Evolutionary conservation across 805 yeast genomes (phyloP).

Genomic region (Myxozyma neotropica): DNA sequence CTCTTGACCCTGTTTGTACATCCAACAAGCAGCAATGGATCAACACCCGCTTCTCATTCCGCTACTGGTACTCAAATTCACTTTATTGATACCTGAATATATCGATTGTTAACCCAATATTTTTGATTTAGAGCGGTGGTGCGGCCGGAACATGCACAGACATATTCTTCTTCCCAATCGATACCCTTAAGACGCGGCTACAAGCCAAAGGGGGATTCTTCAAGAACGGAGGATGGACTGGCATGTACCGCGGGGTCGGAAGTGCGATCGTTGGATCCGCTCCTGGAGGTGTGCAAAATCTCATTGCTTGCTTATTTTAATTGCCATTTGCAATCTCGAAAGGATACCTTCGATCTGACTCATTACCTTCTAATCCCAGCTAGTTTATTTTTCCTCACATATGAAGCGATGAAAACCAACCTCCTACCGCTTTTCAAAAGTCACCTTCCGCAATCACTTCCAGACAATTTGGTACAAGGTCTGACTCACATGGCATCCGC

Average conservation of each 20-base stretch:
- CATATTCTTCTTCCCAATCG: conserved; percentile 92
- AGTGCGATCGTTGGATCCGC: conserved; percentile 94
- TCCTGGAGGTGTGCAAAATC: conserved; percentile 53
- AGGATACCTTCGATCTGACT: background rate
- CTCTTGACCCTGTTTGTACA: background rate
- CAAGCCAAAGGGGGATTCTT: conserved; percentile 97
- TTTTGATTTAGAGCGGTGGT: conserved; percentile 68
- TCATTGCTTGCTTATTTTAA: background rate
- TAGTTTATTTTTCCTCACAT: conserved; percentile 75
- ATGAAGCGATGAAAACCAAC: conserved; percentile 67
- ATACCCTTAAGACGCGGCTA: conserved; percentile 87
- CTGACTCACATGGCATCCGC: conserved; percentile 84
- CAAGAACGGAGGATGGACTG: conserved; percentile 87
- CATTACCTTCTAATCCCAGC: conserved; percentile 45
- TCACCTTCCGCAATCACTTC: background rate
- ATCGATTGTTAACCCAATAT: background rate
- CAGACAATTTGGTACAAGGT: conserved; percentile 42
- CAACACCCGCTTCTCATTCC: conserved; percentile 33
- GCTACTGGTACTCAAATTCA: conserved; percentile 18
- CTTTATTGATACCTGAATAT: too few relatives aligned
- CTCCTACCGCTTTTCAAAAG: conserved; percentile 33
- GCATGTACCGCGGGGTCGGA: conserved; percentile 90
- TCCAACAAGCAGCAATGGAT: conserved; percentile 21
- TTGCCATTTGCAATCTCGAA: too few relatives aligned
- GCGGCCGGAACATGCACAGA: conserved; percentile 97